These are phyloP conservation scores for Hansenula anomala DNA, from an alignment of 1,139 yeast genomes.

Conservation along the genomic window DNA sequence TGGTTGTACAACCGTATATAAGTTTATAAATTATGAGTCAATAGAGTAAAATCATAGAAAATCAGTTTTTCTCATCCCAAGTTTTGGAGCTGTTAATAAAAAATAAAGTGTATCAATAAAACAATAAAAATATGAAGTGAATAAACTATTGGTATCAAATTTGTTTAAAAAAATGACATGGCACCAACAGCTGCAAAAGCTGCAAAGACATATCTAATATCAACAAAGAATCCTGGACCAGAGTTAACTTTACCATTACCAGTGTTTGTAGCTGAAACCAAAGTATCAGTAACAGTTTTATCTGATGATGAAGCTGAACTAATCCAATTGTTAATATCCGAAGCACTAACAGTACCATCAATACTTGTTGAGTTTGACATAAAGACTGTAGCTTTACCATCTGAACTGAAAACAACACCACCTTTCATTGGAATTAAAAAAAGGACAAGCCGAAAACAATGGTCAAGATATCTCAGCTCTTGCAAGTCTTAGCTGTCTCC, in stretches of 20 bases:
- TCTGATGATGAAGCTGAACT: slow-evolving; percentile 12
- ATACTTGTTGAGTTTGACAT: slow-evolving; percentile 51
- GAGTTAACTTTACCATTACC: slow-evolving; percentile 18
- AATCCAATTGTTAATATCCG: slow-evolving; percentile 22
- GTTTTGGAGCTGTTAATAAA: no score
- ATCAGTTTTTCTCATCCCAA: no score
- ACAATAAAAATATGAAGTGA: not conserved
- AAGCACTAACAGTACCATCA: slow-evolving; percentile 27
- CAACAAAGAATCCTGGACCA: slow-evolving; percentile 12
- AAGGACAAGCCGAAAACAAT: no score
- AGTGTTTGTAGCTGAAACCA: slow-evolving; percentile 22
- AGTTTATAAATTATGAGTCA: no score
- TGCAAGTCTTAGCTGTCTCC: not conserved
- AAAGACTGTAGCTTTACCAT: slow-evolving; percentile 58
- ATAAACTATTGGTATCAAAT: no score
- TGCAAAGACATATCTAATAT: slow-evolving; percentile 15
- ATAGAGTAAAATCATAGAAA: no score
- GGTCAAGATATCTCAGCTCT: not conserved
- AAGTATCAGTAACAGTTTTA: slow-evolving; percentile 12
- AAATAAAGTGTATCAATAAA: not conserved
- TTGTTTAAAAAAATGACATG: slow-evolving; percentile 2
- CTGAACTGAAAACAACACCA: slow-evolving; percentile 63
- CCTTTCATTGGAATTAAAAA: slow-evolving; percentile 49
- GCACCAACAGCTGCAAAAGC: slow-evolving; percentile 15
- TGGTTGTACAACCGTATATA: no score